Evolutionary conservation across 2,329 filamentous ascomycete genomes (phyloP).

Genomic region (Alternaria atra): DNA sequence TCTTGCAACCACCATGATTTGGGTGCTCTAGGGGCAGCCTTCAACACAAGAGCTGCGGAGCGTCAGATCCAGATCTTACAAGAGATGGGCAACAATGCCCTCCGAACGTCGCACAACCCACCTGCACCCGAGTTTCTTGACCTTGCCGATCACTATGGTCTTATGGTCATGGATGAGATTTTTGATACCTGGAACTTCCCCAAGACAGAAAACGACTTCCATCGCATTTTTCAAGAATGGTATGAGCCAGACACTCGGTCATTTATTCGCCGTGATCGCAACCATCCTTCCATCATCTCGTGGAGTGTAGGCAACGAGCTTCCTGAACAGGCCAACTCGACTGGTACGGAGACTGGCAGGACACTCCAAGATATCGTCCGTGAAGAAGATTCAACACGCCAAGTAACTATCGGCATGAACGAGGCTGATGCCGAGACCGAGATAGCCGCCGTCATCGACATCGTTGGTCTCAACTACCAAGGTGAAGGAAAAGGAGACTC

Average conservation of each 20-base stretch:
- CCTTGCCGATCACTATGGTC: slow-evolving; percentile 60
- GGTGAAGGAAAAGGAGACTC: slow-evolving; percentile 57
- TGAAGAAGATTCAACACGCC: slow-evolving; percentile 60
- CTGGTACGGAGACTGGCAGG: slow-evolving; percentile 45
- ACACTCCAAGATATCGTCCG: slow-evolving; percentile 55
- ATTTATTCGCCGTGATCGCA: slow-evolving; percentile 64
- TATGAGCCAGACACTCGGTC: slow-evolving; percentile 62
- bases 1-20: slow-evolving; percentile 62
- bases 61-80: slow-evolving; percentile 61
- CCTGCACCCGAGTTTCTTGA: slow-evolving; percentile 62
- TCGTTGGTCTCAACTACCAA: slow-evolving; percentile 66
- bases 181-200: slow-evolving; percentile 62
- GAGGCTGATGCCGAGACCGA: slow-evolving; percentile 52
- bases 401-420: slow-evolving; percentile 59
- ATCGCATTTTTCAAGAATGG: slow-evolving; percentile 63
- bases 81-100: slow-evolving; percentile 62
- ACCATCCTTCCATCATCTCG: slow-evolving; percentile 62
- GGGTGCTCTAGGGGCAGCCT: slow-evolving; percentile 62
- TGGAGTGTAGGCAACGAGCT: slow-evolving; percentile 67
- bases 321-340: slow-evolving; percentile 55
- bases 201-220: slow-evolving; percentile 61
- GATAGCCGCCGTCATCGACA: slow-evolving; percentile 56
- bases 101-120: slow-evolving; percentile 65
- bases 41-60: slow-evolving; percentile 60
- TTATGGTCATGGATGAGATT: slow-evolving; percentile 64